Evolutionary conservation across 306 rosid species (phyloP), one percentile per base, ranked within the genome.

Genomic region (Prinsepia uniflora): DNA sequence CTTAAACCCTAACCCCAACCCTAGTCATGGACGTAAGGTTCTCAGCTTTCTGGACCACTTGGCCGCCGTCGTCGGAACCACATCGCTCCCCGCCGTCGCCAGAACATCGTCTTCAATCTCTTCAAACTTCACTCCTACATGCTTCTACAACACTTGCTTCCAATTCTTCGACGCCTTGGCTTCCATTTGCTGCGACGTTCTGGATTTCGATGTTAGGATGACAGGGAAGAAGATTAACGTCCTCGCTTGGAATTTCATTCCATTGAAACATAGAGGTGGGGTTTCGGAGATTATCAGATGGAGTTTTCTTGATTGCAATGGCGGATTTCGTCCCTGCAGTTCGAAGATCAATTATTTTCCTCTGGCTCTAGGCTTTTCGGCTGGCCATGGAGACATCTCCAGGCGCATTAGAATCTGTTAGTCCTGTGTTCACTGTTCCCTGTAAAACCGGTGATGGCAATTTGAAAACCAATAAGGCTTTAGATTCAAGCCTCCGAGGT

Each of bases 211-310:
- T 34, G 48, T 80, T 7, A 44, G 57, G 44, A 81, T 83, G 6
- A 48, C 90, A 0, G 85, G 84, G 5, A 80, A 63, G 65, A 73
- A 78, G 65, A 86, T 90, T 71, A 80, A 70, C 9, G 85, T 84
- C 36, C 78, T 82, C 7, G 81, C 92, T 41, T 94, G 96, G 90
- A 94, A 94, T 76, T 90, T 94, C 86, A 68, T 94, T 72, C 97
- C 97, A 2, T 67, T 74, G 52, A 89, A 85, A 55, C 76, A 20
- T 0, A 74, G 52, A 4, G 57, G 71, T 3, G 89, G 90, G 22
- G 86, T 87, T 77, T 79, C 90, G 66, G 98, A 94, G 85, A 90
- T 94, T 18, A 86, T 94, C 76, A 70, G 80, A 4, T 94, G 98
- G 98, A 45, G 66, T 5, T 87, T 81, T 63, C 63, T 46, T 5